These are phyloP conservation scores for Dionaea muscipula DNA, from an alignment of 179 eudicot species.

Conservation along the genomic window DNA sequence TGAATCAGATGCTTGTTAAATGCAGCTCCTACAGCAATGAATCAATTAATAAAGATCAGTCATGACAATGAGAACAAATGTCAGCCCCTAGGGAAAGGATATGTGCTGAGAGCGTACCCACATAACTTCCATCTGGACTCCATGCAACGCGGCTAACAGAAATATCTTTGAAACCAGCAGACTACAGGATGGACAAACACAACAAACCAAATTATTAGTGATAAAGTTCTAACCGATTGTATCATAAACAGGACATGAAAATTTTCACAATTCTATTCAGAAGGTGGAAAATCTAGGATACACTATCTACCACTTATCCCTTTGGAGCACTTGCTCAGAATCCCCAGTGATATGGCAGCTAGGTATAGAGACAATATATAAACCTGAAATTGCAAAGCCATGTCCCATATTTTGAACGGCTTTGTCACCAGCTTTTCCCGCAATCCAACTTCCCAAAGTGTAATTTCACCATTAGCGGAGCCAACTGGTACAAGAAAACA, in stretches of 20 bases:
- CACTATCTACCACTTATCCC: no score
- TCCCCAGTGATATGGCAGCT: no score
- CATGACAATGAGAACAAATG: neutral
- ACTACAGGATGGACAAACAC: conserved; percentile 12
- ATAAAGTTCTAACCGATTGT: no score
- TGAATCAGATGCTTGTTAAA: conserved; percentile 54
- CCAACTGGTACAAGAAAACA: conserved; percentile 42
- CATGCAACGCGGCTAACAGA: conserved; percentile 69
- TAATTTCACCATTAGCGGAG: conserved; percentile 54
- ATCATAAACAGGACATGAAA: no score
- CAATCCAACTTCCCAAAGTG: conserved; percentile 64
- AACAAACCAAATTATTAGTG: neutral
- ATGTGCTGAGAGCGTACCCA: conserved; percentile 27
- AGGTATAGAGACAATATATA: neutral
- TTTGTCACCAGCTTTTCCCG: conserved; percentile 62
- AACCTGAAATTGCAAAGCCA: conserved; percentile 55
- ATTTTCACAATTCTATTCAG: no score
- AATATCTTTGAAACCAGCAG: conserved; percentile 48
- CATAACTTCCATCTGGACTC: conserved; percentile 63
- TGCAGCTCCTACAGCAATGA: conserved; percentile 56
- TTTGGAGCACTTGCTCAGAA: no score
- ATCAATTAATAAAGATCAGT: neutral
- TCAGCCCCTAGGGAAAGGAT: neutral
- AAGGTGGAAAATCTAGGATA: no score
- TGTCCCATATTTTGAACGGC: conserved; percentile 71